A percentile compares a stretch with the other conserved stretches of the same genome.
These are phyloP conservation scores for Lactifluus pinguis DNA, from an alignment of 768 basidiomycete species.

Conservation along the genomic window DNA sequence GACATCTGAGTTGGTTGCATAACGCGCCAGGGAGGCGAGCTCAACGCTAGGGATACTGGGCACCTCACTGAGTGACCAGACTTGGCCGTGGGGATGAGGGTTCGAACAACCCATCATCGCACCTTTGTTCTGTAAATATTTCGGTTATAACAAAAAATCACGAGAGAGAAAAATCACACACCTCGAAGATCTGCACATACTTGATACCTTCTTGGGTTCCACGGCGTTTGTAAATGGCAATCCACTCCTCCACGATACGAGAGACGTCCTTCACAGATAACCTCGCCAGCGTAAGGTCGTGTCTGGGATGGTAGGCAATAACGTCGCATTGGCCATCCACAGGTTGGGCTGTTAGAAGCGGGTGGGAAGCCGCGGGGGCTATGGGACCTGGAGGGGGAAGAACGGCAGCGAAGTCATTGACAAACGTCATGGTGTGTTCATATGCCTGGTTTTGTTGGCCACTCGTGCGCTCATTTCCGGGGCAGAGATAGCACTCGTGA, in stretches of 20 bases:
- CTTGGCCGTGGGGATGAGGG: conserved; percentile 89
- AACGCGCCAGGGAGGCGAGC: conserved; percentile 44
- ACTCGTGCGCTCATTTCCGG: conserved; percentile 66
- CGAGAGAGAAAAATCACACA: conserved; percentile 23
- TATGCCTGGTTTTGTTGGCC: conserved; percentile 65
- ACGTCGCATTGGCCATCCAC: conserved; percentile 84
- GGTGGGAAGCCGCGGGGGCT: conserved; percentile 45
- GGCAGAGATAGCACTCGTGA: conserved; percentile 76
- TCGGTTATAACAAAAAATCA: not conserved
- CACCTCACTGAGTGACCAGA: conserved; percentile 69
- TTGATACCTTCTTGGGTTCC: conserved; percentile 57
- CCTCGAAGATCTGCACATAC: conserved; percentile 90
- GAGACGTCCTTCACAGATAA: conserved; percentile 50
- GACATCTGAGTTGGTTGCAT: conserved; percentile 30
- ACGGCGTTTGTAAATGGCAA: conserved; percentile 47
- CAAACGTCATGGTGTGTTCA: conserved; percentile 54
- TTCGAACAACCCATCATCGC: conserved; percentile 93
- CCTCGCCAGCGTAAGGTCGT: conserved; percentile 75
- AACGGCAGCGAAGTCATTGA: conserved; percentile 79
- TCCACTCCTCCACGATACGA: conserved; percentile 66
- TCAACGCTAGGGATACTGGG: conserved; percentile 66
- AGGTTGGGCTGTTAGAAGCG: conserved; percentile 54
- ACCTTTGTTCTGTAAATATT: conserved; percentile 32
- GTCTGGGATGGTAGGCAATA: conserved; percentile 75
- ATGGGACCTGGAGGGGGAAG: conserved; percentile 54